These are phyloP conservation scores for Epichloe sp. DNA, from an alignment of 2,329 filamentous ascomycete species.

Conservation along the genomic window DNA sequence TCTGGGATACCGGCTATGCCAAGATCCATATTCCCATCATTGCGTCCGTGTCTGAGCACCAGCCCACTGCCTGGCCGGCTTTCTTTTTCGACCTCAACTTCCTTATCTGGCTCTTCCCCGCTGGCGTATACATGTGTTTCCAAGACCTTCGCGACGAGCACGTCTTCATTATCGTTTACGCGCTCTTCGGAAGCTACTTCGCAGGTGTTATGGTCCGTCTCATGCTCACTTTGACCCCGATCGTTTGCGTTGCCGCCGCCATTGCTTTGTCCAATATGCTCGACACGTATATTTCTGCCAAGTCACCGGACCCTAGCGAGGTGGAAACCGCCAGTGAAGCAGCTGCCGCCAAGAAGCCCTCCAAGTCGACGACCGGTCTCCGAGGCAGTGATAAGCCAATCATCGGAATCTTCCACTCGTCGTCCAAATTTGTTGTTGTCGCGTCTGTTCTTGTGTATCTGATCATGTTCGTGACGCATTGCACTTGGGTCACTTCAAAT, in stretches of 20 bases:
- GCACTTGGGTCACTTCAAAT: conserved; percentile 98
- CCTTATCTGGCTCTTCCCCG: conserved; percentile 96
- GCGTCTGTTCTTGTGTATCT: conserved; percentile 65
- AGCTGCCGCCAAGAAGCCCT: conserved; percentile 43
- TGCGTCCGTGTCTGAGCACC: conserved; percentile 97
- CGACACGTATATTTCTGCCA: conserved; percentile 65
- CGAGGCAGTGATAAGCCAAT: conserved; percentile 59
- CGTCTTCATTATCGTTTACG: conserved; percentile 94
- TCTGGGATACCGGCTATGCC: conserved; percentile 97
- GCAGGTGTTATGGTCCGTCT: conserved; percentile 98
- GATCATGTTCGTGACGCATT: conserved; percentile 88
- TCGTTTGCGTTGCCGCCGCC: conserved; percentile 89
- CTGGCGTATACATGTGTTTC: conserved; percentile 97
- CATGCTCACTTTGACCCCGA: conserved; percentile 92
- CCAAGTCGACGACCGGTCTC: conserved; percentile 38
- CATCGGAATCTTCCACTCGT: conserved; percentile 68
- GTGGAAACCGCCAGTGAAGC: conserved; percentile 32
- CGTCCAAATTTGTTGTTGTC: conserved; percentile 71
- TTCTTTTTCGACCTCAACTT: conserved; percentile 99
- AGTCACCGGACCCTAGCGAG: conserved; percentile 43
- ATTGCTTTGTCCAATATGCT: conserved; percentile 79
- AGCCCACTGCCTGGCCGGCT: conserved; percentile 95
- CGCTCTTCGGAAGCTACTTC: conserved; percentile 95
- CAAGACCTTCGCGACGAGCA: conserved; percentile 88
- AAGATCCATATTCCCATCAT: conserved; percentile 99